Percentiles rank a stretch among this genome's conserved stretches.
phyloP scores from a whole-genome alignment of 805 yeast genomes.

The Wickerhamomyces alni region DNA sequence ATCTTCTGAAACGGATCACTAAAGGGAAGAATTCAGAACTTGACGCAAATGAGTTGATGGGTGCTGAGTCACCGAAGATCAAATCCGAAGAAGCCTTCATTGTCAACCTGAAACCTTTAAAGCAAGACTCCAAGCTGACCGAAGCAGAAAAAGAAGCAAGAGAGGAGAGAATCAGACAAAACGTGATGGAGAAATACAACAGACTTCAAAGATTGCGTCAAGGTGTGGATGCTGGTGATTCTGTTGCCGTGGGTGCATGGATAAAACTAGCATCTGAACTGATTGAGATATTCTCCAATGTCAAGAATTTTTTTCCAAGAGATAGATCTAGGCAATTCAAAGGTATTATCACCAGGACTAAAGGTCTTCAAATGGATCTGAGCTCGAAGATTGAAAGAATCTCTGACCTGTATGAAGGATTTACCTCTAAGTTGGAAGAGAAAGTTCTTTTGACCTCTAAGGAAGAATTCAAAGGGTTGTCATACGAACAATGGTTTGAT shows the following conservation, averaged over 20 bases:
- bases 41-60: conserved; percentile 19
- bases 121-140: conserved; percentile 25
- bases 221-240: conserved; percentile 44
- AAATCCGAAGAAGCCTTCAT: conserved; percentile 18
- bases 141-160: conserved; percentile 46
- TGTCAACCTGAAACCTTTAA: conserved; percentile 19
- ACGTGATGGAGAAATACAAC: conserved; percentile 49
- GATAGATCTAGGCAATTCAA: conserved; percentile 67
- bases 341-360: conserved; percentile 58
- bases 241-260: conserved; percentile 73
- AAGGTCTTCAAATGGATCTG: conserved; percentile 55
- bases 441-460: conserved; percentile 42
- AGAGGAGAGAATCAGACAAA: conserved; percentile 53
- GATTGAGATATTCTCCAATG: conserved; percentile 75
- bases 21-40: conserved; percentile 26
- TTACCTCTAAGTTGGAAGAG: conserved; percentile 33
- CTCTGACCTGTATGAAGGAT: conserved; percentile 57
- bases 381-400: conserved; percentile 71
- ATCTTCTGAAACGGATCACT: conserved; percentile 47
- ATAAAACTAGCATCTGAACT: conserved; percentile 75
- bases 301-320: conserved; percentile 70
- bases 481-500: conserved; percentile 79
- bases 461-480: conserved; percentile 65
- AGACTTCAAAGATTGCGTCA: conserved; percentile 47
- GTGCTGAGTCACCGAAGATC: conserved; percentile 6